Evolutionary conservation across 352 stramenopile genomes (phyloP), one percentile per base, ranked within the genome.

Genomic region (Pythium brachiatum): DNA sequence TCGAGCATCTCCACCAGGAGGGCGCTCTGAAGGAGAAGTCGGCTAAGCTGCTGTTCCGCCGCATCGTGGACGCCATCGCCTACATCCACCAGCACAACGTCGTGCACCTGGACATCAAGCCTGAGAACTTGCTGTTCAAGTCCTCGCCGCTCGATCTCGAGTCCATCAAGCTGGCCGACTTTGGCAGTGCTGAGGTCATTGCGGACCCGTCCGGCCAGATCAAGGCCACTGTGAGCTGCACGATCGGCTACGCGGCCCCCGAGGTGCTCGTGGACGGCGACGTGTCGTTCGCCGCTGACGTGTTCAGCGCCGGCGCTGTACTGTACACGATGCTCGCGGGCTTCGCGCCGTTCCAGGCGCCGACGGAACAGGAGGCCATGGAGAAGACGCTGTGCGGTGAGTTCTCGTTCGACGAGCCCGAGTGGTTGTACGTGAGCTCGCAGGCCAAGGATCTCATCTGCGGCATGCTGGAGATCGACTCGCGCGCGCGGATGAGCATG

Each of bases 71-170:
- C 20, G 79, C 82, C 20, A 57, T 93, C 23, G 57, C 59, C 32
- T 77, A 81, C 57, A 68, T 87, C 21, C 84, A 94, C 52, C 71
- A 79, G 15, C 74, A 86, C 13, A 75, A 68, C 18, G 66, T 94
- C 20, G 70, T 92, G 7, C 84, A 94, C 27, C 48, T 94, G 57
- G 84, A 92, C 44, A 83, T 94, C 51, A 94, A 94, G 67, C 84
- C 84, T 2, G 79, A 89, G 56, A 94, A 94, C 52, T 47, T 94
- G 15, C 79, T 92, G 48, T 91, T 94, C 50, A 86, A 83, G 60
- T 63, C 71, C 18, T 83, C 72, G 23, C 52, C 74, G 18, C 48
- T 70, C 29, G 70, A 88, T 39, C 47, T 76, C 3, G 73, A 85
- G 39, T 79, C 73, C 0, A 73, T 90, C 41, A 89, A 89, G 56